These are phyloP conservation scores for Zelopaecilomyces penicillatus DNA, from an alignment of 2,329 filamentous ascomycete species.

Conservation along the genomic window DNA sequence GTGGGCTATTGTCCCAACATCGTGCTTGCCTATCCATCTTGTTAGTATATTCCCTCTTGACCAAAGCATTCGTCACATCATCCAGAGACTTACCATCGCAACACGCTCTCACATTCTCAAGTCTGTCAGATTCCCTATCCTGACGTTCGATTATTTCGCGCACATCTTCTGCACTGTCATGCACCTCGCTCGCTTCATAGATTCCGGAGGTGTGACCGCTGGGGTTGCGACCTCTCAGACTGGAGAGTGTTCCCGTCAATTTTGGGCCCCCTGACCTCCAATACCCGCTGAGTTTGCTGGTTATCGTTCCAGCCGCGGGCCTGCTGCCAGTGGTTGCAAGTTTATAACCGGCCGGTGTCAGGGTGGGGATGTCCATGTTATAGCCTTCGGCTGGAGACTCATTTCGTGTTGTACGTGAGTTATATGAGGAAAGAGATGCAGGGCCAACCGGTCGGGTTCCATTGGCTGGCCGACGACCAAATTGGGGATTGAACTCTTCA, in stretches of 20 bases:
- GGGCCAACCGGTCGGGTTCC: slow-evolving; percentile 43
- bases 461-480: slow-evolving; percentile 25
- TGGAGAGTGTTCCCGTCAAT: slow-evolving; percentile 42
- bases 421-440: slow-evolving; percentile 70
- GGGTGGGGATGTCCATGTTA: slow-evolving; percentile 46
- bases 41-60: slow-evolving; percentile 13
- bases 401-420: slow-evolving; percentile 62
- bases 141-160: slow-evolving; percentile 70
- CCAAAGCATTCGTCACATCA: slow-evolving; percentile 6
- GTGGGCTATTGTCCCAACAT: slow-evolving; percentile 54
- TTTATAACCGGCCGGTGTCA: slow-evolving; percentile 40
- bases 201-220: slow-evolving; percentile 38
- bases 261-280: slow-evolving; percentile 41
- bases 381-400: slow-evolving; percentile 49
- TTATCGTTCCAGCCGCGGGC: slow-evolving; percentile 38
- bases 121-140: slow-evolving; percentile 64
- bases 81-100: slow-evolving; percentile 72
- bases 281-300: slow-evolving; percentile 50
- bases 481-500: slow-evolving; percentile 73
- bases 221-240: slow-evolving; percentile 43
- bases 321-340: slow-evolving; percentile 25
- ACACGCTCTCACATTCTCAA: slow-evolving; percentile 94
- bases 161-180: slow-evolving; percentile 77
- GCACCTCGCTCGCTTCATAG: slow-evolving; percentile 54
- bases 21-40: slow-evolving; percentile 56